These are phyloP conservation scores for Entelexis sorbosivorans DNA, from an alignment of 1,139 yeast species.

Conservation along the genomic window DNA sequence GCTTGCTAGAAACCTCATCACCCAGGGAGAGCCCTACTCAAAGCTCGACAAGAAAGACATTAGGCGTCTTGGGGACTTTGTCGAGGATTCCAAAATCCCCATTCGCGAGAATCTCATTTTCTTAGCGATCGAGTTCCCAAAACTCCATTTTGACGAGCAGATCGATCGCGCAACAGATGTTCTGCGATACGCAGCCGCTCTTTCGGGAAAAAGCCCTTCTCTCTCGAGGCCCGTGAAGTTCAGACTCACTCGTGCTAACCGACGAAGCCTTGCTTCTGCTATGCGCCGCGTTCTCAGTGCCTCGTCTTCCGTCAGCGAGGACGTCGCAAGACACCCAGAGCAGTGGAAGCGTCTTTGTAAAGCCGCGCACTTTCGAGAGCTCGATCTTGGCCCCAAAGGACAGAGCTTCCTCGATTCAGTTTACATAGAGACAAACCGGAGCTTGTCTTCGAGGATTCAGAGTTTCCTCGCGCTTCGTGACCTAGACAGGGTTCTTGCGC, in stretches of 20 bases:
- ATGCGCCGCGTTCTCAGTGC: not conserved
- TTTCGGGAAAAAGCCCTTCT: not conserved
- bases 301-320: not conserved
- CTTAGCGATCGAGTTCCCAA: not conserved
- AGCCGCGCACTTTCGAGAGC: not conserved
- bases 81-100: not conserved
- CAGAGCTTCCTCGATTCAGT: not conserved
- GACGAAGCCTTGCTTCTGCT: not conserved
- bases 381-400: not conserved
- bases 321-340: not conserved
- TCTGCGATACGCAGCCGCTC: not conserved
- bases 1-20: not conserved
- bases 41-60: not conserved
- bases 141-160: not conserved
- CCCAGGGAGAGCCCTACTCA: not conserved
- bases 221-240: not conserved
- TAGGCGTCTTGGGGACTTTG: not conserved
- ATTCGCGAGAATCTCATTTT: not conserved
- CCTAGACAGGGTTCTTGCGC: not conserved
- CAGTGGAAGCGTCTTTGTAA: not conserved
- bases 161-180: not conserved
- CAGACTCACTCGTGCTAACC: not conserved
- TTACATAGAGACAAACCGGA: not conserved
- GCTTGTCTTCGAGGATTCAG: not conserved
- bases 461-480: not conserved